These are phyloP conservation scores for Gymnopilus dilepis DNA, from an alignment of 768 basidiomycete genomes.

Conservation along the genomic window DNA sequence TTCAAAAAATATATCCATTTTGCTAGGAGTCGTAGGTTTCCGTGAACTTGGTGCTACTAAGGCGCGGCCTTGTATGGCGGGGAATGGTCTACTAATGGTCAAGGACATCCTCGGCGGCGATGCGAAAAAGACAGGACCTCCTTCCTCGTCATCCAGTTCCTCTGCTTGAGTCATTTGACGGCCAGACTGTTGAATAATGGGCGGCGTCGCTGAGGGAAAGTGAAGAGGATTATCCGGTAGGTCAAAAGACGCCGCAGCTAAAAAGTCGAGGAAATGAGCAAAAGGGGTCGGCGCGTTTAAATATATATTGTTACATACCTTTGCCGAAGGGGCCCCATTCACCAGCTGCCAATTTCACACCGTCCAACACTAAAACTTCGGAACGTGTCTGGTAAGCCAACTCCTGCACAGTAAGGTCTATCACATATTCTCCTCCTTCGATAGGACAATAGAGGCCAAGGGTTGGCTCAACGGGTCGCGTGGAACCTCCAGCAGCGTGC, in stretches of 20 bases:
- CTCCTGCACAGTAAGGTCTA: constrained; percentile 80
- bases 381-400: constrained; percentile 74
- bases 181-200: constrained; percentile 19
- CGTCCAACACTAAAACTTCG: constrained; percentile 86
- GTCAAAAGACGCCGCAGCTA: constrained; percentile 73
- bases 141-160: constrained; percentile 49
- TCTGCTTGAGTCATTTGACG: constrained; percentile 29
- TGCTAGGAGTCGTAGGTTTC: constrained; percentile 53
- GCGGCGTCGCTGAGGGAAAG: constrained; percentile 46
- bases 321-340: constrained; percentile 86
- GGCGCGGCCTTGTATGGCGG: constrained; percentile 42
- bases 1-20: constrained; percentile 76
- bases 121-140: constrained; percentile 32
- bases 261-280: not conserved
- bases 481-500: constrained; percentile 51
- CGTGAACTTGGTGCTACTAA: constrained; percentile 47
- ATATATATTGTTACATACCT: constrained; percentile 50
- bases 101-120: constrained; percentile 47
- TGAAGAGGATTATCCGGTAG: constrained; percentile 81
- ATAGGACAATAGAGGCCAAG: constrained; percentile 89
- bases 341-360: constrained; percentile 85
- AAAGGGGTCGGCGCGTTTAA: not conserved
- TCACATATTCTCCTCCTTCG: constrained; percentile 80
- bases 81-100: constrained; percentile 42
- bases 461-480: constrained; percentile 73